Conservation (phyloP, 2,329 filamentous ascomycete species). For the Didymella sp. region DNA sequence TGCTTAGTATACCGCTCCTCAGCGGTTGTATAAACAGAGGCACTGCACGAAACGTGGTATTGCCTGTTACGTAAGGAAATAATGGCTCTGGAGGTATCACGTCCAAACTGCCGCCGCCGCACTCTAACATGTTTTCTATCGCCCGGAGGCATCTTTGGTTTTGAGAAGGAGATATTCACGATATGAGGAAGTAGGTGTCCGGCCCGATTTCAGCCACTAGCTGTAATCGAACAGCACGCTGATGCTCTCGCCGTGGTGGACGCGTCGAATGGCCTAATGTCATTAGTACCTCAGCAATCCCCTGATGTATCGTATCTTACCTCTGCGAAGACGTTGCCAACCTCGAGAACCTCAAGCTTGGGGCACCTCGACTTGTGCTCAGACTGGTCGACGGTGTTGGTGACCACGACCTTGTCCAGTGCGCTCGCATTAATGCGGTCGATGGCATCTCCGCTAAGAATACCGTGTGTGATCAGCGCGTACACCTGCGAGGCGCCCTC, state of each 20-base stretch:
- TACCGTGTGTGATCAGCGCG: slow-evolving; percentile 91
- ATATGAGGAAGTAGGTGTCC: background rate
- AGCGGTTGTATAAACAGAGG: slow-evolving; percentile 21
- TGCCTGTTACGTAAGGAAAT: slow-evolving; percentile 3
- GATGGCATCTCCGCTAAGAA: slow-evolving; percentile 94
- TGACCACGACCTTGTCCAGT: slow-evolving; percentile 92
- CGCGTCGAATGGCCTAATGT: slow-evolving; percentile 78
- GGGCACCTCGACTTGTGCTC: slow-evolving; percentile 79
- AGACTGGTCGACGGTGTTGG: slow-evolving; percentile 90
- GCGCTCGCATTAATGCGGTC: slow-evolving; percentile 91
- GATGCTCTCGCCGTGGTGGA: slow-evolving; percentile 97
- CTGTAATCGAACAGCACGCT: slow-evolving; percentile 92
- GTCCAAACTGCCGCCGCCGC: background rate
- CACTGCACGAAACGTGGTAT: slow-evolving; percentile 7
- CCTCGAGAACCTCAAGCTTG: slow-evolving; percentile 90
- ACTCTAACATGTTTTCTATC: slow-evolving; percentile 14
- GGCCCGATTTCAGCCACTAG: slow-evolving; percentile 49
- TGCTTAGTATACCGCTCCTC: slow-evolving; percentile 26
- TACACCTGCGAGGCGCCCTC: slow-evolving; percentile 89
- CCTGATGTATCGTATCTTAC: slow-evolving; percentile 49
- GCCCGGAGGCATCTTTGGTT: slow-evolving; percentile 1
- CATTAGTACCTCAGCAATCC: background rate
- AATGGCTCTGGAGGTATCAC: background rate
- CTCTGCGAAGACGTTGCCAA: slow-evolving; percentile 89
- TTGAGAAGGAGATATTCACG: background rate